phyloP scores from a whole-genome alignment of 1,284 basidiomycete genomes.

The Malassezia japonica region DNA sequence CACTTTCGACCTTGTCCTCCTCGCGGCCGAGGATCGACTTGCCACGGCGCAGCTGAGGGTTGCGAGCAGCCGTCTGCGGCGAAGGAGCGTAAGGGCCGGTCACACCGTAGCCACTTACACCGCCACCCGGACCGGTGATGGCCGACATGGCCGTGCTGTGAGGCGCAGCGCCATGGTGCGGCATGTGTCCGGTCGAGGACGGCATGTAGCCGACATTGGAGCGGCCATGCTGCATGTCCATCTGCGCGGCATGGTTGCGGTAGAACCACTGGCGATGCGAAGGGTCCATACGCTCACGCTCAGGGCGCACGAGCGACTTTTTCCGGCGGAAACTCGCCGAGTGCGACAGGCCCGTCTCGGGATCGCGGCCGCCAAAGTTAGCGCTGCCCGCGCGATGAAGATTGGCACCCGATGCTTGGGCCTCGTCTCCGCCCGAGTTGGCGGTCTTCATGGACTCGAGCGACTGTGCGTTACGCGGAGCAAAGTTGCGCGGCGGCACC shows the following conservation, averaged over 20 bases:
- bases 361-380: conserved; percentile 24
- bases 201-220: conserved; percentile 42
- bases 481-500: not conserved
- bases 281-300: conserved; percentile 92
- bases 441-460: not conserved
- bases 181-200: conserved; percentile 45
- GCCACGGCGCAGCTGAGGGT: conserved; percentile 37
- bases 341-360: conserved; percentile 32
- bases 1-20: conserved; percentile 45
- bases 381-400: conserved; percentile 6
- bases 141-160: conserved; percentile 25
- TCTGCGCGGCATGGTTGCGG: conserved; percentile 72
- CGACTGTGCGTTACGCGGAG: not conserved
- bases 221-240: conserved; percentile 50
- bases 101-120: conserved; percentile 45
- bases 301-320: conserved; percentile 85
- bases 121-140: conserved; percentile 41
- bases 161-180: conserved; percentile 43
- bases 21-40: conserved; percentile 47
- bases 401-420: not conserved
- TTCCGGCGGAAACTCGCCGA: conserved; percentile 58
- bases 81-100: conserved; percentile 28
- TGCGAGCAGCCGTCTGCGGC: conserved; percentile 16
- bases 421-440: too few relatives aligned
- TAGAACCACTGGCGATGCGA: conserved; percentile 92